Evolutionary conservation across 176 grass and related monocot species (phyloP).

Genomic region (Eleusine indica): DNA sequence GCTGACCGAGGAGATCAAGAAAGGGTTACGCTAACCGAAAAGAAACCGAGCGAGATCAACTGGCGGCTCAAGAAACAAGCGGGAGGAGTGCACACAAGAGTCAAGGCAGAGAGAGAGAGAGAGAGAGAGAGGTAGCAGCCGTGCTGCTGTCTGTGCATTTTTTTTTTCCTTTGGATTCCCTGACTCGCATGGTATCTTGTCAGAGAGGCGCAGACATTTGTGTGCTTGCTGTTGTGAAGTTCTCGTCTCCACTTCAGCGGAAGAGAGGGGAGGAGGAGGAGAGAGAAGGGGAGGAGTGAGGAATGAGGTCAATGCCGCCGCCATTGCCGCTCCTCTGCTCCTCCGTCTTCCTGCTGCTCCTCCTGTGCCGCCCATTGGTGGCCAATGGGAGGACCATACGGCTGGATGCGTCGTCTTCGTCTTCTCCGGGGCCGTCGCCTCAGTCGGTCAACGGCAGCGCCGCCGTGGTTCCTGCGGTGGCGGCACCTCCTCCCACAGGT

Average conservation of each 20-base stretch:
- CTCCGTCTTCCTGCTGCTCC: conserved; percentile 30
- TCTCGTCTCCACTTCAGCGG: conserved; percentile 20
- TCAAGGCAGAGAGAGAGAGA: not conserved
- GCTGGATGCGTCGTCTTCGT: not conserved
- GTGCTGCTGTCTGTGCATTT: conserved; percentile 4
- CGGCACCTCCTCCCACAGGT: conserved; percentile 38
- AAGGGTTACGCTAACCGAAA: conserved; percentile 2
- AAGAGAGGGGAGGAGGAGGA: not conserved
- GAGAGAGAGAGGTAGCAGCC: not conserved
- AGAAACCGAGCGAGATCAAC: conserved; percentile 9
- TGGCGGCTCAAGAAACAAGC: conserved; percentile 14
- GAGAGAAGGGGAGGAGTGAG: not conserved
- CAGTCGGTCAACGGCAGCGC: not conserved
- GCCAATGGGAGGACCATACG: conserved; percentile 34
- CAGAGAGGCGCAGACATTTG: conserved; percentile 40
- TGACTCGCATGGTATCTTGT: conserved; percentile 53
- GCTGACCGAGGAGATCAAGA: conserved; percentile 6
- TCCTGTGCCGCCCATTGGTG: conserved; percentile 27
- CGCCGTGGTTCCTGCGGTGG: not conserved
- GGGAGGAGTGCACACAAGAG: conserved; percentile 48
- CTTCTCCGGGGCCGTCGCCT: not conserved
- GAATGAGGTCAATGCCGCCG: conserved; percentile 47
- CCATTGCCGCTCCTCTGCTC: conserved; percentile 36
- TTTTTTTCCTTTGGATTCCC: conserved; percentile 53
- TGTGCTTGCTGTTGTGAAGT: conserved; percentile 32